Evolutionary conservation across 129 eudicot genomes (phyloP).

Genomic region (Flaveria linearis): DNA sequence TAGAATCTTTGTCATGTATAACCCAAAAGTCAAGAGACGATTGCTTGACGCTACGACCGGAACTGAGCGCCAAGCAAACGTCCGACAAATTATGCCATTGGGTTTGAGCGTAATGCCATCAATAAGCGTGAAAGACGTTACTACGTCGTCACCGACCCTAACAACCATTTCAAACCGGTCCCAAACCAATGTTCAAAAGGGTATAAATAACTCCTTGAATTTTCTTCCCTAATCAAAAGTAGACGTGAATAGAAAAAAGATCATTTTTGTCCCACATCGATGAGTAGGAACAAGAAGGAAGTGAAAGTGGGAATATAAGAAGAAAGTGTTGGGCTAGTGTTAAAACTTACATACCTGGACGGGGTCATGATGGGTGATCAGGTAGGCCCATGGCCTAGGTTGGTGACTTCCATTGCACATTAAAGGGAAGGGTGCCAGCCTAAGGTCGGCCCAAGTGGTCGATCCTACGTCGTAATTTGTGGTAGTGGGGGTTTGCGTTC

Average conservation of each 20-base stretch:
- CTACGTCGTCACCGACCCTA: too few relatives aligned
- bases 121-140: too few relatives aligned
- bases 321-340: not conserved
- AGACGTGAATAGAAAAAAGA: not conserved
- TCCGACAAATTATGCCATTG: too few relatives aligned
- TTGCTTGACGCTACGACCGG: too few relatives aligned
- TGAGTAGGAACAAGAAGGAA: not conserved
- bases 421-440: slow-evolving; percentile 15
- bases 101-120: too few relatives aligned
- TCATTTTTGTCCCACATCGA: slow-evolving; percentile 23
- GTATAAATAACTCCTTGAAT: not conserved
- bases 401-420: slow-evolving; percentile 34
- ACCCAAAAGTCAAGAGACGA: too few relatives aligned
- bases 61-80: too few relatives aligned
- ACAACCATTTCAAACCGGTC: too few relatives aligned
- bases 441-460: slow-evolving; percentile 31
- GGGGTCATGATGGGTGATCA: slow-evolving; percentile 37
- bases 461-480: slow-evolving; percentile 44
- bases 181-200: not conserved
- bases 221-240: not conserved
- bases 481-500: slow-evolving; percentile 39
- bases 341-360: slow-evolving; percentile 42
- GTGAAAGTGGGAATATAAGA: slow-evolving; percentile 3
- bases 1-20: too few relatives aligned
- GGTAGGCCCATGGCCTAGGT: slow-evolving; percentile 38